Evolutionary conservation across 441 rosid genomes (phyloP), one percentile per base, ranked within the genome.

Genomic region (Euphorbia corollata): DNA sequence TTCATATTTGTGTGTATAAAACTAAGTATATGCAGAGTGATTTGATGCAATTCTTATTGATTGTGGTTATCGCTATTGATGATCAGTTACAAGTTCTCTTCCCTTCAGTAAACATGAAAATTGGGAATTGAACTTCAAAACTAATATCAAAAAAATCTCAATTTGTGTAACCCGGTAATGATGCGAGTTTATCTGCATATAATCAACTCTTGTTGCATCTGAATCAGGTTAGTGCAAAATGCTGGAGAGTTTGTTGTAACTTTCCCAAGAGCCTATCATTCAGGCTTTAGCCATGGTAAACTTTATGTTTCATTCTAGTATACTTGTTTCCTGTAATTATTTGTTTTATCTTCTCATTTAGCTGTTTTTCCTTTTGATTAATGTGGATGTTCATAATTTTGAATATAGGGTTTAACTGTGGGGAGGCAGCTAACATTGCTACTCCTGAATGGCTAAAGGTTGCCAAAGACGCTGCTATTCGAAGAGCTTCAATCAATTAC

Each of bases 241-340:
- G 89, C 96, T 74, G 99, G 99, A 68, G 99, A 95, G 66, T 95
- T 95, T 78, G 97, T 95, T 43, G 91, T 95, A 76, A 95, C 99
- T 32, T 95, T 95, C 77, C 99, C 99, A 61, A 86, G 98, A 81
- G 99, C 98, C 56, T 95, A 95, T 77, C 99, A 95, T 83, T 86
- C 96, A 20, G 99, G 98, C 69, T 90, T 95, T 77, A 95, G 99
- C 81, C 97, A 92, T 64, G 99, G 99, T 92, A 73, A 83, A 80
- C 64, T 65, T 67, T 56, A 10, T 20, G 18, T 70, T 62, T 65
- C 64, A 68, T 55, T 68, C 69, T 55, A 45, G 45, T 57, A 41
- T 38, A 7, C 54, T 67, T 61, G 65, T 48, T 34, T 27, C 22
- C 18, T 50, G 20, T 22, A 18, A 50, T 5, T 59, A 5, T 20